Base-by-base conservation (phyloP, 148 eudicot genomes). In the Rhododendron williamsianum region DNA sequence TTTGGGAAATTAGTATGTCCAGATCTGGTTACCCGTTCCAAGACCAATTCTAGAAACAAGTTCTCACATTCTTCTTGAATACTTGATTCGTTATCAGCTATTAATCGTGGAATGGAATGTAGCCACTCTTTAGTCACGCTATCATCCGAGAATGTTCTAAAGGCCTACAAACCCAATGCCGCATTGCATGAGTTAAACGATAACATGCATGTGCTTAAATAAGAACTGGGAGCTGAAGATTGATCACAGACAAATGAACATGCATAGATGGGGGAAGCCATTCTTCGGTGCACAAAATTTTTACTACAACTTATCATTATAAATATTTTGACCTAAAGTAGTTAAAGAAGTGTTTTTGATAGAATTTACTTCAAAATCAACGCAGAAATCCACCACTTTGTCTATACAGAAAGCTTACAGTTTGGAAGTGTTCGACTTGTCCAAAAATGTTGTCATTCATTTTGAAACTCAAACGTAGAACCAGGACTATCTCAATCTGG, bases 21-120 rank as follows among this genome's bases (percentile, higher is more conserved):
- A 84, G 90, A 91, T 84, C 90, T 89, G 81, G 98, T 92, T 73
- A 97, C 89, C 60, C 94, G 89, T 84, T 93, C 97, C 78, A 95
- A 72, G 58, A 97, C 95, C 83, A 97, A 88, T 88, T 95, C 99
- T 78, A 92, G 85, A 88, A 94, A 95, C 74, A 97, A 86, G 86
- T 92, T 95, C 86, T 97, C 96, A 74, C 98, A 95, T 84, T 95
- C 99, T 88, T 97, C 98, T 89, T 97, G 99, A 85, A 97, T 94
- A 91, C 96, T 95, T 56, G 98, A 88, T 90, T 97, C 99, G 82
- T 94, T 97, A 81, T 97, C 99, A 78, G 87, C 85, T 86, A 95
- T 93, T 30, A 97, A 86, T 60, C 92, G 94, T n/a, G 98, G 98
- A 89, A 95, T 89, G 82, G 94, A 94, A 92, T 94, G 98, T 82